Base-by-base conservation (phyloP, 441 rosid genomes). In the Populus hybrid region DNA sequence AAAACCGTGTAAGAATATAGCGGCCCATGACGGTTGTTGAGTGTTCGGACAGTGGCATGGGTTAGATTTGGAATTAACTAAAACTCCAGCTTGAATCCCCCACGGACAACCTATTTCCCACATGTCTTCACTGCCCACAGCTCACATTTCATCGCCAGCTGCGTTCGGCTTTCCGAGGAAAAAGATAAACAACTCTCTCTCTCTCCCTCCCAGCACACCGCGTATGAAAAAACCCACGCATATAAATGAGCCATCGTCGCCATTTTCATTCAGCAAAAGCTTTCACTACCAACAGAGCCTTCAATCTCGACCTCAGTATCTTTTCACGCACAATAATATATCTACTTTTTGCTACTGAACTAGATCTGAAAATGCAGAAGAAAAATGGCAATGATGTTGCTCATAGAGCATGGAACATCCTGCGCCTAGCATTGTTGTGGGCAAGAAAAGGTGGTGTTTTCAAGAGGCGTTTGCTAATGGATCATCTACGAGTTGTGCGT, bases 361-460 rank as follows among this genome's bases (percentile, higher is more conserved):
- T 20, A 9, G 18, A 8, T 5, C 2, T 10, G 65, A 10, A 57
- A 81, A 89, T 87, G 87, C 72, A 63, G 75, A 87, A 84, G 79
- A 89, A 85, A 74, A 82, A 76, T 14, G 34, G 70, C 36, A 72
- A 75, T 69, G 78, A 70, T 71, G 77, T 78, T 20, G 65, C 78
- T 20, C 83, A 20, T 4, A 82, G 83, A 78, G 93, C 89, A 1
- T 90, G 97, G 98, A 85, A 79, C 70, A 38, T 90, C 26, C 86
- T 92, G 34, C 89, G 92, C 26, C 79, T 89, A 18, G 89, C 90
- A 53, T 82, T 93, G 84, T 50, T 90, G 8, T 89, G 97, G 94
- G 82, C 88, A 36, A 87, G 94, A 84, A 95, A 91, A 86, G 96
- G 97, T 16, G 88, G 93, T 16, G 81, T 85, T 53, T 86, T 94